phyloP scores from a whole-genome alignment of 139 green algal species.

The Ettlia oleoabundans region DNA sequence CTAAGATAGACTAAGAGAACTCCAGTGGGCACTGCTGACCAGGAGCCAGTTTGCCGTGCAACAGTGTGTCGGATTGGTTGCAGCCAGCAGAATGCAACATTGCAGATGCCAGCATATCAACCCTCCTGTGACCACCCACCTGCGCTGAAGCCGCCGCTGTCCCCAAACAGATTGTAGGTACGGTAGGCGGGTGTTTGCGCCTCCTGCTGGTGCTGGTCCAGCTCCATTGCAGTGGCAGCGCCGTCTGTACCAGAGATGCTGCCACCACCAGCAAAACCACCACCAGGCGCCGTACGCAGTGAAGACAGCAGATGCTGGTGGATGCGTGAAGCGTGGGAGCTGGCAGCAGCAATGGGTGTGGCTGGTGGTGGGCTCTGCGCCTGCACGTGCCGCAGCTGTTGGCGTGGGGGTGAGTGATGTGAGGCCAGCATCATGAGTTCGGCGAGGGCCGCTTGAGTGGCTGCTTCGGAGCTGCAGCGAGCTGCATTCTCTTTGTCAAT shows the following conservation, averaged over 20 bases:
- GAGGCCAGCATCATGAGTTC: neutral
- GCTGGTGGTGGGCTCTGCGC: no score
- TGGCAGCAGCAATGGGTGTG: no score
- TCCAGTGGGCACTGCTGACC: neutral
- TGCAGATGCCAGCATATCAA: no score
- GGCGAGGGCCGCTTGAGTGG: neutral
- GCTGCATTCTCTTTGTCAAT: neutral
- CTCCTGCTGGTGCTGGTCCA: neutral
- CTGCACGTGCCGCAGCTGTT: neutral
- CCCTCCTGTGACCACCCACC: neutral
- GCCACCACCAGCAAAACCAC: neutral
- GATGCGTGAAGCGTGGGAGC: no score
- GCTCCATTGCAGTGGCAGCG: neutral
- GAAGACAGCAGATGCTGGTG: neutral
- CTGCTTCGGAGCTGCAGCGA: neutral
- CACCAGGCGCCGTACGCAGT: neutral
- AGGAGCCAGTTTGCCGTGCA: no score
- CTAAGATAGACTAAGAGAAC: no score
- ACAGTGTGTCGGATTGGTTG: no score
- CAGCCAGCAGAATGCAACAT: no score
- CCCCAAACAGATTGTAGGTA: neutral
- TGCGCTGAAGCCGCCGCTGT: neutral
- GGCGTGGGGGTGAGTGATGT: neutral
- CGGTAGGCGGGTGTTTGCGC: constrained; percentile 3
- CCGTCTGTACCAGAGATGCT: neutral